phyloP scores from a whole-genome alignment of 2,329 filamentous ascomycete genomes.

The Pseudogymnoascus sp. region DNA sequence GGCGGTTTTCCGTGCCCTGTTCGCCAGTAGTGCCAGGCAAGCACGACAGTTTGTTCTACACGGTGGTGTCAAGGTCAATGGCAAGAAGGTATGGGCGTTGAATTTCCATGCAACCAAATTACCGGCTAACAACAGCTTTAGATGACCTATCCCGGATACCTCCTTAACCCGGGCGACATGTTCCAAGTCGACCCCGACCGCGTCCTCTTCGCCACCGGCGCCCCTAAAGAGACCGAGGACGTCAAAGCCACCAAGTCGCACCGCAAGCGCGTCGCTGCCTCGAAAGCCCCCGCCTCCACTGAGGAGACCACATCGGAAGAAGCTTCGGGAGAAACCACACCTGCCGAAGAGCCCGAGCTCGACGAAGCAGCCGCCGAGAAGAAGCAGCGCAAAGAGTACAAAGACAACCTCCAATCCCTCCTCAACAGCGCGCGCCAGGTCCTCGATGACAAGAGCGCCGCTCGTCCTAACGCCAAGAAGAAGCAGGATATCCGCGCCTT shows the following conservation, averaged over 20 bases:
- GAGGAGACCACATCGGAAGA: slow-evolving; percentile 17
- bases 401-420: slow-evolving; percentile 41
- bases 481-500: slow-evolving; percentile 72
- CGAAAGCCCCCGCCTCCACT: slow-evolving; percentile 21
- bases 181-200: slow-evolving; percentile 90
- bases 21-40: slow-evolving; percentile 87
- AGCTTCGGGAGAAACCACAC: slow-evolving; percentile 8
- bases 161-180: slow-evolving; percentile 94
- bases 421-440: slow-evolving; percentile 53
- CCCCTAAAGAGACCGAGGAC: slow-evolving; percentile 47
- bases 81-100: slow-evolving; percentile 64
- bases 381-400: slow-evolving; percentile 31
- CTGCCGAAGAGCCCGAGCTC: background rate
- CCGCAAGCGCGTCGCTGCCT: slow-evolving; percentile 15
- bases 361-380: slow-evolving; percentile 35
- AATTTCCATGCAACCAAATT: background rate
- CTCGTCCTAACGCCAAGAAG: slow-evolving; percentile 56
- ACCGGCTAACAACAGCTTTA: slow-evolving; percentile 32
- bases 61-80: slow-evolving; percentile 90
- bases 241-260: slow-evolving; percentile 14
- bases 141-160: slow-evolving; percentile 90
- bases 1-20: slow-evolving; percentile 88
- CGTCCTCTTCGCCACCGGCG: slow-evolving; percentile 82
- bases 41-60: slow-evolving; percentile 92
- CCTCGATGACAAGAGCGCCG: slow-evolving; percentile 43